phyloP scores from a whole-genome alignment of 306 rosid species.

The Vicia sativa region DNA sequence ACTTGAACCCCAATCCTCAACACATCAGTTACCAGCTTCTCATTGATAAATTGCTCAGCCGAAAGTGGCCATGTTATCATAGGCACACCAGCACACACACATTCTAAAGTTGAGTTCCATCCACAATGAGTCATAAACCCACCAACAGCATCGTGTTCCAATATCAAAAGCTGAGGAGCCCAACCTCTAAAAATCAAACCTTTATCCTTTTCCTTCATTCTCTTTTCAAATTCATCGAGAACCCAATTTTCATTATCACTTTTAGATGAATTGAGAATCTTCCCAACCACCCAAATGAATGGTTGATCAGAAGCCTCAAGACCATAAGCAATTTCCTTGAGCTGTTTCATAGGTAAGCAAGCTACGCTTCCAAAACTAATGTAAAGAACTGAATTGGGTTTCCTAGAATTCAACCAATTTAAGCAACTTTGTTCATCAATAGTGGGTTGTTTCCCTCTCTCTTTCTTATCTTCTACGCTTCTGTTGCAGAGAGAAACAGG shows the following conservation, averaged over 20 bases:
- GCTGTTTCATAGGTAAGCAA: constrained; percentile 42
- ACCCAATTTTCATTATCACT: constrained; percentile 11
- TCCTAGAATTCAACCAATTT: constrained; percentile 57
- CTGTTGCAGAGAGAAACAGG: constrained; percentile 61
- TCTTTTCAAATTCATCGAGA: constrained; percentile 53
- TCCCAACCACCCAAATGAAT: constrained; percentile 73
- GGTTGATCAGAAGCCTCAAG: constrained; percentile 56
- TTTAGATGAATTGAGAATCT: constrained; percentile 21
- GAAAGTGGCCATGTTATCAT: constrained; percentile 75
- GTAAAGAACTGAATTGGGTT: constrained; percentile 62
- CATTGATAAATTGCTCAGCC: constrained; percentile 74
- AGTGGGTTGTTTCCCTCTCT: constrained; percentile 50
- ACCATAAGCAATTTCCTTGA: constrained; percentile 60
- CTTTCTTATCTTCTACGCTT: constrained; percentile 43
- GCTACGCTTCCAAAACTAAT: constrained; percentile 61
- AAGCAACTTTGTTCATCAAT: constrained; percentile 51
- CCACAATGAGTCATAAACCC: constrained; percentile 83
- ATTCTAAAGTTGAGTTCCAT: constrained; percentile 77
- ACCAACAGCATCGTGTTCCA: constrained; percentile 57
- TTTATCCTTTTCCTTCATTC: constrained; percentile 44
- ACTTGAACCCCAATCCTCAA: constrained; percentile 59
- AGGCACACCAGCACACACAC: constrained; percentile 54
- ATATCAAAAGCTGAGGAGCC: constrained; percentile 69
- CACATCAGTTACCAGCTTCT: constrained; percentile 61
- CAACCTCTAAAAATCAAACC: constrained; percentile 70